Conservation (phyloP, 2,329 filamentous ascomycete genomes). For the Curvularia eragrostidis region DNA sequence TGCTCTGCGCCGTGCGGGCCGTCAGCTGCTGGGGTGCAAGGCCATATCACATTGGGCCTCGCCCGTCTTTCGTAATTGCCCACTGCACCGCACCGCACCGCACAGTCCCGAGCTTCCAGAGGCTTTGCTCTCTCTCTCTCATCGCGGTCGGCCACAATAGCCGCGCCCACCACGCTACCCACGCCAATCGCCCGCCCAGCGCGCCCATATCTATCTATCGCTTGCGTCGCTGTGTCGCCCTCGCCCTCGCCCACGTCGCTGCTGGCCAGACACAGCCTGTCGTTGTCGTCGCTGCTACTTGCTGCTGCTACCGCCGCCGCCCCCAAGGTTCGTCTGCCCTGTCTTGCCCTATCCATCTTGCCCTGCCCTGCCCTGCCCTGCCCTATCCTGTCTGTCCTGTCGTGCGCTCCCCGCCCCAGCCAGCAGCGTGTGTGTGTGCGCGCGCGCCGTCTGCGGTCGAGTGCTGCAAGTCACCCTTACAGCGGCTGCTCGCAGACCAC, state of each 20-base stretch:
- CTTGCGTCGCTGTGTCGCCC: no score
- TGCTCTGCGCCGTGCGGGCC: constrained; percentile 27
- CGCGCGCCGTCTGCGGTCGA: background rate
- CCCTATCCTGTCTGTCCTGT: constrained; percentile 1
- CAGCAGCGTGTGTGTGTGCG: background rate
- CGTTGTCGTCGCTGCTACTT: constrained; percentile 15
- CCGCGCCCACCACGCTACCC: constrained; percentile 13
- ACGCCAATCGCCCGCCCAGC: constrained; percentile 9
- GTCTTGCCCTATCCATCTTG: constrained; percentile 5
- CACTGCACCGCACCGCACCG: no score
- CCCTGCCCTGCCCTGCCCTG: constrained; percentile 10
- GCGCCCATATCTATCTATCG: no score
- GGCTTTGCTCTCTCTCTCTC: constrained; percentile 12
- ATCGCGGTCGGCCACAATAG: constrained; percentile 4
- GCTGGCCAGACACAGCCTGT: background rate
- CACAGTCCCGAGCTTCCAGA: constrained; percentile 10
- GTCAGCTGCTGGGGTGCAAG: constrained; percentile 27
- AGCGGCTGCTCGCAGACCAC: constrained; percentile 27
- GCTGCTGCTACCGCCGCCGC: constrained; percentile 3
- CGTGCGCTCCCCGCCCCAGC: background rate
- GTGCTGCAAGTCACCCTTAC: constrained; percentile 32
- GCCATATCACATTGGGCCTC: constrained; percentile 26
- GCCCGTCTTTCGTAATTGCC: constrained; percentile 21
- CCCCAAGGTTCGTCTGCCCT: constrained; percentile 13
- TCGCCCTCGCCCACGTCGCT: no score